Base-by-base conservation (phyloP, 2,329 filamentous ascomycete genomes). In the Colletotrichum falcatum region DNA sequence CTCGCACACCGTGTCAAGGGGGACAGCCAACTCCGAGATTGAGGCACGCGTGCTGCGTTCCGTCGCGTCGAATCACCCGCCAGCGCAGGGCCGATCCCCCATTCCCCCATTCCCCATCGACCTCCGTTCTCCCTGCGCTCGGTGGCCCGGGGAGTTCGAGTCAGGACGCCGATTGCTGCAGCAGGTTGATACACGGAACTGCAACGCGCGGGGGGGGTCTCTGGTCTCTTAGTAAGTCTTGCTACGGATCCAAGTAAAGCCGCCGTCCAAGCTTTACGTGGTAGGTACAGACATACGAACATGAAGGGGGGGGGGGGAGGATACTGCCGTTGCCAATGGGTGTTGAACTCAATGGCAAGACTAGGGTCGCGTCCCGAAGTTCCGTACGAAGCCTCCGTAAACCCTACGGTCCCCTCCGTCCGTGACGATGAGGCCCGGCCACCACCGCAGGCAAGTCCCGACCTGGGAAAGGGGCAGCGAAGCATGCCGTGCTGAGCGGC, bases 401-500 rank as follows among this genome's bases (percentile, higher is more conserved):
- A 14, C 46, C 35, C 51, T 35, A 54, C 64, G 44, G 53, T n/a
- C n/a, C 59, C 53, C 58, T 65, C n/a, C 53, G 8, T 1, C 14
- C 53, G 58, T 30, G 30, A 53, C 12, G 2, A 20, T 20, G 18
- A 23, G 44, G 28, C 58, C 67, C 51, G 18, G 35, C 18, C 18
- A 23, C n/a, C 20, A 5, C 20, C 5, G 42, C 65, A 67, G 48
- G 58, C 64, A 70, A 62, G 28, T 8, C 64, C 48, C 37, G 37
- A 39, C 26, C 42, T 54, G 23, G n/a, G n/a, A 54, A 62, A 46
- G 53, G 59, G 56, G 35, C 44, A 5, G 37, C 30, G 54, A 70
- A 70, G 58, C 54, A 20, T 46, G 54, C 20, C 54, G 61, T 14
- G 62, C 58, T 53, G 54, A 62, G 67, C 58, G 44, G 58, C 20